These are phyloP conservation scores for Nectriaceae sp. DNA, from an alignment of 2,329 filamentous ascomycete genomes.

Conservation along the genomic window DNA sequence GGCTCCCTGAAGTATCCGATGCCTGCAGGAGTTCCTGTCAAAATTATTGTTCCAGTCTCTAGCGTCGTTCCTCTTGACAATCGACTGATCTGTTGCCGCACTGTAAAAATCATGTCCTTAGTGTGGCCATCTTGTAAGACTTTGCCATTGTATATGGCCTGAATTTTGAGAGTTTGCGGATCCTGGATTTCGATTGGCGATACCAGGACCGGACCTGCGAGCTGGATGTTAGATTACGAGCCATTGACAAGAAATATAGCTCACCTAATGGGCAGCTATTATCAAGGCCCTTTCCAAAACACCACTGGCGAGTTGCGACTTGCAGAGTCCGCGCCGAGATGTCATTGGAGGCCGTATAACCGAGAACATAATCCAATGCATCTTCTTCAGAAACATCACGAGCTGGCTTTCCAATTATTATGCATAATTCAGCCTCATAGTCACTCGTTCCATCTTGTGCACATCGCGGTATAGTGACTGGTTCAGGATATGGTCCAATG, in stretches of 20 bases:
- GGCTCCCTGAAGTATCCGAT: slow-evolving; percentile 5
- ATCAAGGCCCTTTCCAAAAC: slow-evolving; percentile 6
- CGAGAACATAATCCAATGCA: slow-evolving; percentile 4
- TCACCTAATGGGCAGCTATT: slow-evolving; percentile 6
- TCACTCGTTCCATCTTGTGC: slow-evolving; percentile 8
- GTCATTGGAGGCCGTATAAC: slow-evolving; percentile 7
- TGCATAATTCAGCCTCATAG: slow-evolving; percentile 6
- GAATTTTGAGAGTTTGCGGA: slow-evolving; percentile 1
- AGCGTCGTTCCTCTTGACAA: slow-evolving; percentile 6
- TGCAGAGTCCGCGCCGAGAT: slow-evolving; percentile 6
- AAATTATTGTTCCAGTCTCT: slow-evolving; percentile 4
- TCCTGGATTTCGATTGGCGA: slow-evolving; percentile 1
- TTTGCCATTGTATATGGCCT: slow-evolving; percentile 4
- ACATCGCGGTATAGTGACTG: slow-evolving; percentile 3
- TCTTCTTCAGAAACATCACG: slow-evolving; percentile 6
- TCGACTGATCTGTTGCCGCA: slow-evolving; percentile 3
- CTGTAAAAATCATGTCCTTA: slow-evolving; percentile 2
- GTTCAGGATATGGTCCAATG: slow-evolving; percentile 1
- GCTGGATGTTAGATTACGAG: not conserved
- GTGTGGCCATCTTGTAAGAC: slow-evolving; percentile 2
- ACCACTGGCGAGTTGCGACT: slow-evolving; percentile 5
- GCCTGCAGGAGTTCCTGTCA: slow-evolving; percentile 6
- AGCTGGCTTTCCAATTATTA: slow-evolving; percentile 3
- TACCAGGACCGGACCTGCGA: slow-evolving; percentile 6
- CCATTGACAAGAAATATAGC: too few species aligned